Base-by-base conservation (phyloP, 2,329 filamentous ascomycete genomes). In the Cyphellophora europaea region DNA sequence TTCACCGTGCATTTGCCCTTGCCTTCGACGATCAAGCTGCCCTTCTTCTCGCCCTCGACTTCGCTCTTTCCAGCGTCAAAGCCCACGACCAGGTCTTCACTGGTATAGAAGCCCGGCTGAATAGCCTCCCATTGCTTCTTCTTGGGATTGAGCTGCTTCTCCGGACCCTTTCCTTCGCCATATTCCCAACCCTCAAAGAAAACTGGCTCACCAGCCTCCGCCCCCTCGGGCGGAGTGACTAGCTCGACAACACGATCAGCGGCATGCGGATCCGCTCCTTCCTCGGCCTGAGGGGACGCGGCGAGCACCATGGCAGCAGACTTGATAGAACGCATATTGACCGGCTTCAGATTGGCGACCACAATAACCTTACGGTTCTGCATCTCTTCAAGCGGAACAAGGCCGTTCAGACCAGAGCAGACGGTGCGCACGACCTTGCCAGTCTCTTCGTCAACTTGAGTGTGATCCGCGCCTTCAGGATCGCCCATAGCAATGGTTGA, bases 81-180 rank as follows among this genome's bases (percentile, higher is more conserved):
- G 0, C 73, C 87, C 21, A 94, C 89, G 62, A 88, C 82, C 33
- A 89, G 69, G 30, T 61, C 63, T 5, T 81, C 80, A 2, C 82
- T 93, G 5, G 89, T 98, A 18, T 84, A 93, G 66, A 96, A 96
- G 0, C 89, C 91, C 1, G 88, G 87, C 71, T 96, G 89, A 64
- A 94, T 85, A 6, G 74, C 85, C 71, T 98, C 91, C 88, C 89
- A 96, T 42, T 96, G 69, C 79, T 96, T 96, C 79, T 96, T 98
- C 80, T 98, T 98, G 39, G 91, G 91, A 72, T 96, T 98, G 38
- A 98, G 72, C 33, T 89, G 77, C 43, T 80, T 81, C 72, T 98
- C 91, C 0, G 91, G 87, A 1, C 48, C 48, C 25, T 44, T 46
- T 11, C 47, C 47, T 69, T 93, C 83, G 40, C 86, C 88, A 59